A percentile compares a stretch with the other conserved stretches of the same genome.
Evolutionary conservation across 306 rosid species (phyloP).

Genomic region (Citrullus amarus): DNA sequence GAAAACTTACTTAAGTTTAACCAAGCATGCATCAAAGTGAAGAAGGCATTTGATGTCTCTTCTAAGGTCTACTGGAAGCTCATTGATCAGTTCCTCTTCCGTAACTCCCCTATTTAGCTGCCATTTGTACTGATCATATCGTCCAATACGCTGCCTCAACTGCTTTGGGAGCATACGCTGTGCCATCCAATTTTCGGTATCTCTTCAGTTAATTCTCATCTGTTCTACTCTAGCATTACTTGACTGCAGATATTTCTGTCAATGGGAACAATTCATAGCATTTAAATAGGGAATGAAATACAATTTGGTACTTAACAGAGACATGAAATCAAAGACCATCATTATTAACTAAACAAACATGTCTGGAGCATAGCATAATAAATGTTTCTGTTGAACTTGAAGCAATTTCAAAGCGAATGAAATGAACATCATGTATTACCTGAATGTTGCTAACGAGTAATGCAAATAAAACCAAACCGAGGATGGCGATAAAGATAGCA

Average conservation of each 20-base stretch:
- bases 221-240: slow-evolving; percentile 72
- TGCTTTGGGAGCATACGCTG: slow-evolving; percentile 66
- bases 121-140: slow-evolving; percentile 78
- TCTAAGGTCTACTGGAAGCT: slow-evolving; percentile 79
- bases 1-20: slow-evolving; percentile 35
- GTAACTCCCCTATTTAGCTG: slow-evolving; percentile 81
- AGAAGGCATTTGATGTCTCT: slow-evolving; percentile 82
- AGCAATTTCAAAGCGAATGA: background rate
- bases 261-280: background rate
- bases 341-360: background rate
- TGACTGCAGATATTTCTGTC: slow-evolving; percentile 78
- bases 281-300: background rate
- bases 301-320: background rate
- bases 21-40: slow-evolving; percentile 25
- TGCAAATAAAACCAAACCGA: slow-evolving; percentile 66
- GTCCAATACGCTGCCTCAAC: slow-evolving; percentile 51
- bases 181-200: slow-evolving; percentile 86
- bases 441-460: slow-evolving; percentile 85
- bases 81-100: slow-evolving; percentile 51
- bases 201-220: slow-evolving; percentile 64
- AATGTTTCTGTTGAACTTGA: background rate
- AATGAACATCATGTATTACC: slow-evolving; percentile 24
- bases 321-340: background rate
- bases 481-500: slow-evolving; percentile 49
- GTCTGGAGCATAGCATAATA: background rate